phyloP scores from a whole-genome alignment of 2,329 filamentous ascomycete species.

The Sclerotinia borealis region DNA sequence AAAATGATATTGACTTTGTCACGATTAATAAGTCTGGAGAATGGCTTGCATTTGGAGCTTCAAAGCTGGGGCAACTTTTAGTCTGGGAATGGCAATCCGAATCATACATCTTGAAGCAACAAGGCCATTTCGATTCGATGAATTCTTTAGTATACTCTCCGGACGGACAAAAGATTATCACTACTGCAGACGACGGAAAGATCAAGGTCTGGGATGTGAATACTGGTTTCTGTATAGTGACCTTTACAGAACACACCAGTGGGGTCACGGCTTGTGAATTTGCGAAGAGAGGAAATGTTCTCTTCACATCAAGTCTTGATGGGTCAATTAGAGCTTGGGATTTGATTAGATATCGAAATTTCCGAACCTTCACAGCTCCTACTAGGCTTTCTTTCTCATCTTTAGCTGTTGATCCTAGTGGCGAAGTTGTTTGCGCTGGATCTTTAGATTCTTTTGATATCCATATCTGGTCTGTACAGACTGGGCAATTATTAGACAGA shows the following conservation, averaged over 20 bases:
- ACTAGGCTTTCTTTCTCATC: slow-evolving; percentile 88
- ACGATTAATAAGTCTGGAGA: slow-evolving; percentile 92
- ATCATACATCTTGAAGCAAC: slow-evolving; percentile 96
- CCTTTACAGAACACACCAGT: slow-evolving; percentile 93
- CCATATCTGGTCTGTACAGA: slow-evolving; percentile 98
- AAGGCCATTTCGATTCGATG: slow-evolving; percentile 94
- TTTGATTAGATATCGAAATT: slow-evolving; percentile 91
- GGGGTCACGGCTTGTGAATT: slow-evolving; percentile 94
- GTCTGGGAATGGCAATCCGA: slow-evolving; percentile 99
- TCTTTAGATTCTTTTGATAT: slow-evolving; percentile 96
- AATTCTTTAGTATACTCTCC: slow-evolving; percentile 90
- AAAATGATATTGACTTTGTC: slow-evolving; percentile 93
- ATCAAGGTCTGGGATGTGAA: slow-evolving; percentile 98
- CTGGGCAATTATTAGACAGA: slow-evolving; percentile 86
- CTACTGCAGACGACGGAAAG: slow-evolving; percentile 92
- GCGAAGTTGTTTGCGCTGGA: slow-evolving; percentile 91
- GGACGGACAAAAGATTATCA: slow-evolving; percentile 88
- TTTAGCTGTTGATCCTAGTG: slow-evolving; percentile 92
- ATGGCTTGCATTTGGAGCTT: slow-evolving; percentile 95
- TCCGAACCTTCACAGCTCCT: slow-evolving; percentile 93
- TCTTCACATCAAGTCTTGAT: slow-evolving; percentile 93
- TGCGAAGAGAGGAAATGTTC: slow-evolving; percentile 86
- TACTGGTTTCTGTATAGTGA: slow-evolving; percentile 96
- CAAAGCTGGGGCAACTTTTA: slow-evolving; percentile 88
- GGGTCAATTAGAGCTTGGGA: slow-evolving; percentile 96